These are phyloP conservation scores for Coniophora puteana DNA, from an alignment of 1,284 basidiomycete species.

Conservation along the genomic window DNA sequence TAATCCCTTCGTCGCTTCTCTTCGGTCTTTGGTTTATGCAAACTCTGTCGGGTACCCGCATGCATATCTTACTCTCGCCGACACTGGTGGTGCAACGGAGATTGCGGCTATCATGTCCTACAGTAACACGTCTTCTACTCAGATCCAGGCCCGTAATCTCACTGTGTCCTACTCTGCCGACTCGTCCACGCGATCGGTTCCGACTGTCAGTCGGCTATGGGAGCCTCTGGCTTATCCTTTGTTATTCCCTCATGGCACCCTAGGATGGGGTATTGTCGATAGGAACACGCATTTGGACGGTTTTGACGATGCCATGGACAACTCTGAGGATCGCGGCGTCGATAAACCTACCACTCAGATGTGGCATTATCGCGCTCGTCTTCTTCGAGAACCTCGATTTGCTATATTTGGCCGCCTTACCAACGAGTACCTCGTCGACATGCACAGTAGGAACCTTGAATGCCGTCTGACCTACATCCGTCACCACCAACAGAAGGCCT, in stretches of 20 bases:
- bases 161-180: too few relatives aligned
- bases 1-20: constrained; percentile 13
- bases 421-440: constrained; percentile 34
- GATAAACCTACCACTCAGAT: constrained; percentile 12
- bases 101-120: constrained; percentile 6
- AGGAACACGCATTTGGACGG: too few relatives aligned
- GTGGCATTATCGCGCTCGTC: constrained; percentile 22
- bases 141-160: too few relatives aligned
- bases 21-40: constrained; percentile 4
- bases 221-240: constrained; percentile 34
- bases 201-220: too few relatives aligned
- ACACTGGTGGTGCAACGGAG: constrained; percentile 15
- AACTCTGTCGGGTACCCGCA: constrained; percentile 28
- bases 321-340: too few relatives aligned
- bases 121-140: constrained; percentile 22
- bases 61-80: constrained; percentile 21
- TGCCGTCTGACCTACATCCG: constrained; percentile 28
- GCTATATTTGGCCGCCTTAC: constrained; percentile 28
- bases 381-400: constrained; percentile 26
- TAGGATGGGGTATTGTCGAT: constrained; percentile 26
- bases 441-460: constrained; percentile 31
- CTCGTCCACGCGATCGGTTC: too few relatives aligned
- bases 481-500: too few relatives aligned
- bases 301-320: too few relatives aligned
- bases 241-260: constrained; percentile 30